Percentiles rank a stretch among this genome's conserved stretches.
phyloP scores from a whole-genome alignment of 441 rosid genomes.

The Breynia disticha region DNA sequence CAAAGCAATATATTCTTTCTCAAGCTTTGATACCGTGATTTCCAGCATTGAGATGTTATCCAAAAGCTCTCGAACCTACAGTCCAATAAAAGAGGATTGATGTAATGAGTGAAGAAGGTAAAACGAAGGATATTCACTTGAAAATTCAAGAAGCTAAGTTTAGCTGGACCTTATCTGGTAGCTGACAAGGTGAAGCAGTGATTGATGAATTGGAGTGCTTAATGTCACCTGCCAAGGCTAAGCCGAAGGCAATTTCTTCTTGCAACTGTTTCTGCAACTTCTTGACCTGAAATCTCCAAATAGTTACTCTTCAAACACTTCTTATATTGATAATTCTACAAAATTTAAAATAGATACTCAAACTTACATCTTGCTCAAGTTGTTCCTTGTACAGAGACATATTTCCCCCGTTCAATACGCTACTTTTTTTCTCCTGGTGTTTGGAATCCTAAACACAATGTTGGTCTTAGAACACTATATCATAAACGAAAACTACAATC shows the following conservation, averaged over 20 bases:
- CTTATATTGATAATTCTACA: not conserved
- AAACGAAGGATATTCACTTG: slow-evolving; percentile 6
- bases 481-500: not conserved
- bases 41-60: slow-evolving; percentile 67
- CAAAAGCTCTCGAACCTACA: slow-evolving; percentile 70
- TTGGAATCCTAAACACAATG: slow-evolving; percentile 32
- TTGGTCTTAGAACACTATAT: slow-evolving; percentile 9
- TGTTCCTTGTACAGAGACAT: slow-evolving; percentile 41
- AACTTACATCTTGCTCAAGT: slow-evolving; percentile 83
- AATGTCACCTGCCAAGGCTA: slow-evolving; percentile 57
- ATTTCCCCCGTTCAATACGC: slow-evolving; percentile 33
- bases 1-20: slow-evolving; percentile 60
- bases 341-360: slow-evolving; percentile 5
- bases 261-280: slow-evolving; percentile 63
- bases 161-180: slow-evolving; percentile 55
- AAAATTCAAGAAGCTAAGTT: not conserved
- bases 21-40: slow-evolving; percentile 70
- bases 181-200: slow-evolving; percentile 44
- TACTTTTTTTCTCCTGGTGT: slow-evolving; percentile 26
- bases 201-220: slow-evolving; percentile 45
- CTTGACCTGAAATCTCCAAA: slow-evolving; percentile 38
- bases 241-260: slow-evolving; percentile 60
- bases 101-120: slow-evolving; percentile 10
- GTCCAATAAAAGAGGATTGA: slow-evolving; percentile 10
- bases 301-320: not conserved